Percentiles rank a stretch among this genome's conserved stretches.
These are phyloP conservation scores for Hemisphaericaspora lyxosophila DNA, from an alignment of 1,139 yeast species.

Conservation along the genomic window DNA sequence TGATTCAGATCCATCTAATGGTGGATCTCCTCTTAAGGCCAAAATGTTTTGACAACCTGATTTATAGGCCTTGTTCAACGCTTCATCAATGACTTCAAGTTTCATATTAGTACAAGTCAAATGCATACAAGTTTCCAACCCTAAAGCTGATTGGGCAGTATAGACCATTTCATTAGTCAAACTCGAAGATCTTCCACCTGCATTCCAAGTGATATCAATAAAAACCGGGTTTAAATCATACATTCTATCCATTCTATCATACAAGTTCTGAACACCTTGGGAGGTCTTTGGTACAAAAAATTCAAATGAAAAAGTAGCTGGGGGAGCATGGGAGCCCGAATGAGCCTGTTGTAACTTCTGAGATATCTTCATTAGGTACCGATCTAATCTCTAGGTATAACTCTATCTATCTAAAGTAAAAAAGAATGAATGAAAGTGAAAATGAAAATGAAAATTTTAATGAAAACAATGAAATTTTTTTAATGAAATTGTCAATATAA, in stretches of 20 bases:
- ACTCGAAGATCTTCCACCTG: constrained; percentile 85
- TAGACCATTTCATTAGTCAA: constrained; percentile 88
- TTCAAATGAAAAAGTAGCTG: constrained; percentile 89
- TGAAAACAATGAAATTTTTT: not conserved
- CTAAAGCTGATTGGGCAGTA: constrained; percentile 88
- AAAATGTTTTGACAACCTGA: constrained; percentile 94
- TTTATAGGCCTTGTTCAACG: constrained; percentile 78
- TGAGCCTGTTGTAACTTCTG: constrained; percentile 54
- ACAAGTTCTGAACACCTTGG: constrained; percentile 93
- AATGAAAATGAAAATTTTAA: not conserved
- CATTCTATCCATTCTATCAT: constrained; percentile 98
- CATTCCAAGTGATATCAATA: constrained; percentile 97
- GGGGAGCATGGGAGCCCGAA: constrained; percentile 40
- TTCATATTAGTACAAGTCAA: constrained; percentile 97
- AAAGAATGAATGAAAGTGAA: not conserved
- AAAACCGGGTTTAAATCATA: constrained; percentile 88
- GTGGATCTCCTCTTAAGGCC: constrained; percentile 84
- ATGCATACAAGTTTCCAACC: constrained; percentile 97
- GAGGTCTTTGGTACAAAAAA: constrained; percentile 94
- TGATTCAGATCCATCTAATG: constrained; percentile 63
- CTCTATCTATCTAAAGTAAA: not conserved
- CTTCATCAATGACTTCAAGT: constrained; percentile 74
- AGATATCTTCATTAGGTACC: constrained; percentile 60
- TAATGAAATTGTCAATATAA: too few relatives aligned
- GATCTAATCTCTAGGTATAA: constrained; percentile 16